Evolutionary conservation across 2,329 filamentous ascomycete species (phyloP).

Genomic region (Ascochyta pisi): DNA sequence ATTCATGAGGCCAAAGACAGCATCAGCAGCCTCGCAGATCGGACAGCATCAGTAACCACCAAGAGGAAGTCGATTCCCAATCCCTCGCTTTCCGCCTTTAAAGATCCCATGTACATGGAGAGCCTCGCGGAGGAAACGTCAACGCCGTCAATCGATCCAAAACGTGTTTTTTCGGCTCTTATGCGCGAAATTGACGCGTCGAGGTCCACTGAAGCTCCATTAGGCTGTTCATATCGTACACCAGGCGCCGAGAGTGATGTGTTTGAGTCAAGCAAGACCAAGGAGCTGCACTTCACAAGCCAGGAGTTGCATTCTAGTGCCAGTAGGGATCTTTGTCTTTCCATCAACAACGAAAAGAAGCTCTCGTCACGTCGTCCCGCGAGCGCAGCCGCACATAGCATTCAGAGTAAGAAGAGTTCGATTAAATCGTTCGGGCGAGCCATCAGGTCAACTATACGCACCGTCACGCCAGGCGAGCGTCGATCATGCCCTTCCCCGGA

Average conservation of each 20-base stretch:
- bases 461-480: conserved; percentile 42
- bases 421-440: conserved; percentile 37
- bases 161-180: conserved; percentile 46
- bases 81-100: conserved; percentile 35
- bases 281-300: conserved; percentile 17
- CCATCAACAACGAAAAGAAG: conserved; percentile 19
- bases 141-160: conserved; percentile 38
- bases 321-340: conserved; percentile 15
- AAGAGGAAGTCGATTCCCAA: conserved; percentile 30
- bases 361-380: conserved; percentile 18
- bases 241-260: conserved; percentile 35
- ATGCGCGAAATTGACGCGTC: conserved; percentile 44
- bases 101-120: conserved; percentile 42
- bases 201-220: conserved; percentile 11
- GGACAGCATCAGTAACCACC: conserved; percentile 9
- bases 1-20: conserved; percentile 63
- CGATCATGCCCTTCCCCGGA: conserved; percentile 17
- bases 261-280: conserved; percentile 33
- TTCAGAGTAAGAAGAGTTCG: conserved; percentile 35
- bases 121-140: conserved; percentile 33
- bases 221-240: conserved; percentile 9
- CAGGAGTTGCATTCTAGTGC: conserved; percentile 23
- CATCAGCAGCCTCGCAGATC: conserved; percentile 37
- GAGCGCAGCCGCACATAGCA: conserved; percentile 19
- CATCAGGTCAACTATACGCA: conserved; percentile 47